Conservation (phyloP, 1,284 basidiomycete species). For the Marasmius sp. region DNA sequence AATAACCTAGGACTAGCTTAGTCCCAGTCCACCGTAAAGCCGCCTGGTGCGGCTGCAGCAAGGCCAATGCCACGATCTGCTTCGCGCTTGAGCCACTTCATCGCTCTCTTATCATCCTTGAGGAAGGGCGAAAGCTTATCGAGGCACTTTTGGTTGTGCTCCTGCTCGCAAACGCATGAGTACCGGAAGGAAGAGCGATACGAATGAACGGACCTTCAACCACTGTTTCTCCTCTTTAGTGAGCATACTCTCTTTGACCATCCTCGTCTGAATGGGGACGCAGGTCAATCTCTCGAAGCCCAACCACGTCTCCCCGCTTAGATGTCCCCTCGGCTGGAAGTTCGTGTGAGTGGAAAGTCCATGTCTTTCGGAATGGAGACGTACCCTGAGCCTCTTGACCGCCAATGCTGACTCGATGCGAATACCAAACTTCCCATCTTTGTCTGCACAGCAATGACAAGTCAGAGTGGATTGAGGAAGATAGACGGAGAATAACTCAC, state of each 20-base stretch:
- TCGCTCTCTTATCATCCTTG: slow-evolving; percentile 76
- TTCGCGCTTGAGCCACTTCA: slow-evolving; percentile 81
- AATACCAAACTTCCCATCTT: slow-evolving; percentile 84
- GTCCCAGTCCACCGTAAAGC: slow-evolving; percentile 76
- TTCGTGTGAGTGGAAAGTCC: not conserved
- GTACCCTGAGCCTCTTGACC: slow-evolving; percentile 68
- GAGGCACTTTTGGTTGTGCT: slow-evolving; percentile 82
- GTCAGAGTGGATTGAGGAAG: slow-evolving; percentile 13
- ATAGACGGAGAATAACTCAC: slow-evolving; percentile 42
- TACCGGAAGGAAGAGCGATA: slow-evolving; percentile 1
- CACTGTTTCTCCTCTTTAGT: slow-evolving; percentile 85
- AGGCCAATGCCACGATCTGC: slow-evolving; percentile 70
- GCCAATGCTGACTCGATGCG: slow-evolving; percentile 84
- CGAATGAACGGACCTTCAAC: slow-evolving; percentile 65
- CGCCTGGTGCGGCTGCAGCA: slow-evolving; percentile 56
- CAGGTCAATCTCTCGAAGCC: slow-evolving; percentile 88
- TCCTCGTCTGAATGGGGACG: slow-evolving; percentile 90
- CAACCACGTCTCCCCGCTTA: slow-evolving; percentile 76
- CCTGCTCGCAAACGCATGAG: slow-evolving; percentile 35
- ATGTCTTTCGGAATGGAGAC: slow-evolving; percentile 21
- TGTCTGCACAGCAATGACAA: slow-evolving; percentile 48
- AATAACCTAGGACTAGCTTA: slow-evolving; percentile 27
- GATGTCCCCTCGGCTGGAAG: slow-evolving; percentile 65
- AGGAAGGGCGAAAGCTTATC: slow-evolving; percentile 73
- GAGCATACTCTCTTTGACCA: slow-evolving; percentile 86